phyloP scores from a whole-genome alignment of 108 stramenopile species.

The Skeletonema tropicum region DNA sequence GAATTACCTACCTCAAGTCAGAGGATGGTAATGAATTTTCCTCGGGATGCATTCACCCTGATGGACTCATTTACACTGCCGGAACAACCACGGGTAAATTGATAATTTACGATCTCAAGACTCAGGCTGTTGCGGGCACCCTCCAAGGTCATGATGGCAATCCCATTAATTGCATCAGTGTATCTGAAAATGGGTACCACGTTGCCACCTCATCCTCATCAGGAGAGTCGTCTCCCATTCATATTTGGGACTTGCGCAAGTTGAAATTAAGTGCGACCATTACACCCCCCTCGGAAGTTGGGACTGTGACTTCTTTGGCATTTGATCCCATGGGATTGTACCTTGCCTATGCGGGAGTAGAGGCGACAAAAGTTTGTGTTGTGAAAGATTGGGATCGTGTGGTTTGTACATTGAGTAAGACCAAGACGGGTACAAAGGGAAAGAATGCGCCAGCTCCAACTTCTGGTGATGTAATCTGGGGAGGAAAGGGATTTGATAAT shows the following conservation, averaged over 20 bases:
- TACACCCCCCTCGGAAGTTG: slow-evolving; percentile 45
- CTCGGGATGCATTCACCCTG: slow-evolving; percentile 84
- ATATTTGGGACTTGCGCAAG: slow-evolving; percentile 91
- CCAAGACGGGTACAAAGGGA: slow-evolving; percentile 23
- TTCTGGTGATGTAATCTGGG: slow-evolving; percentile 11
- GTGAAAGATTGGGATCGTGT: slow-evolving; percentile 80
- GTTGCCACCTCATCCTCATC: slow-evolving; percentile 57
- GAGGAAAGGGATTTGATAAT: slow-evolving; percentile 14
- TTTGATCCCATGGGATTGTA: slow-evolving; percentile 78
- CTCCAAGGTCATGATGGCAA: slow-evolving; percentile 53
- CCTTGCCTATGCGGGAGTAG: slow-evolving; percentile 66
- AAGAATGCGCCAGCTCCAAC: slow-evolving; percentile 9
- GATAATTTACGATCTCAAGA: slow-evolving; percentile 88
- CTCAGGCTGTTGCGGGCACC: slow-evolving; percentile 62
- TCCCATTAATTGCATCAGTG: slow-evolving; percentile 58
- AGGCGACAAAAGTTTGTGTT: slow-evolving; percentile 55
- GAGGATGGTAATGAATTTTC: slow-evolving; percentile 48
- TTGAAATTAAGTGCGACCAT: slow-evolving; percentile 58
- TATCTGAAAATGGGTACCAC: slow-evolving; percentile 92
- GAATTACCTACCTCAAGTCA: slow-evolving; percentile 13
- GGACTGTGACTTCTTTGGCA: slow-evolving; percentile 40
- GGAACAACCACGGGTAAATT: slow-evolving; percentile 64
- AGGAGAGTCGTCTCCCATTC: slow-evolving; percentile 49
- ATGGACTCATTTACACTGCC: slow-evolving; percentile 86
- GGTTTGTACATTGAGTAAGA: slow-evolving; percentile 27